Evolutionary conservation across 352 stramenopile genomes (phyloP), one percentile per base, ranked within the genome.

Genomic region (Peronospora destructor): DNA sequence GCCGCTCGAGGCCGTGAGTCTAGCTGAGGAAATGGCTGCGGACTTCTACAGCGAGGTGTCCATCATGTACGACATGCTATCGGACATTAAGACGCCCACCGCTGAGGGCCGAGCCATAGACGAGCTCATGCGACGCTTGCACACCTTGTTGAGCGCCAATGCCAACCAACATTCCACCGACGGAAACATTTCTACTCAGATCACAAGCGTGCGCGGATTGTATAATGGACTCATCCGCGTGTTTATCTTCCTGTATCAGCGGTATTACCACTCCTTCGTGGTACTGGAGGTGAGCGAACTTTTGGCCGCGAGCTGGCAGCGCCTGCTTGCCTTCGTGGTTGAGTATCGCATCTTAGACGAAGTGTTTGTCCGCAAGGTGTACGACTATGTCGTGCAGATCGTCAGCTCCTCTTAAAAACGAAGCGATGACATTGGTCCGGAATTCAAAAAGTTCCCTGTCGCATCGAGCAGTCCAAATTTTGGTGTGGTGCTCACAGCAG

Each of bases 1-100:
- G 17, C 56, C 63, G 6, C 52, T 64, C 5, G 75, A 86, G 42
- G 68, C 66, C 3, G 49, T 73, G 26, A 60, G 57, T 13, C 61
- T 82, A 21, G 66, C 67, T 2, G 66, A 74, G 9, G 73, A 85
- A 38, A 85, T 85, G 73, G 69, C 66, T 1, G 66, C 66, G 4
- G 76, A 87, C 41, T 80, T 87, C 16, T 81, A 65, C 53, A 82
- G 73, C 49, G 75, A 86, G 49, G 51, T 66, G 11, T 77, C 61
- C 13, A 80, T 76, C 50, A 63, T 87, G 50, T 80, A 82, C 59
- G 66, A 85, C 53, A 81, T 85, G 71, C 61, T 80, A 25, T 87
- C 73, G 38, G 76, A 85, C 17, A 66, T 84, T 40, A 76, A 78
- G 53, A 59, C 45, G 4, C 60, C 53, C 19, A 82, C 39, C 3